phyloP scores from a whole-genome alignment of 352 stramenopile genomes.

The Achlya hypogyna region DNA sequence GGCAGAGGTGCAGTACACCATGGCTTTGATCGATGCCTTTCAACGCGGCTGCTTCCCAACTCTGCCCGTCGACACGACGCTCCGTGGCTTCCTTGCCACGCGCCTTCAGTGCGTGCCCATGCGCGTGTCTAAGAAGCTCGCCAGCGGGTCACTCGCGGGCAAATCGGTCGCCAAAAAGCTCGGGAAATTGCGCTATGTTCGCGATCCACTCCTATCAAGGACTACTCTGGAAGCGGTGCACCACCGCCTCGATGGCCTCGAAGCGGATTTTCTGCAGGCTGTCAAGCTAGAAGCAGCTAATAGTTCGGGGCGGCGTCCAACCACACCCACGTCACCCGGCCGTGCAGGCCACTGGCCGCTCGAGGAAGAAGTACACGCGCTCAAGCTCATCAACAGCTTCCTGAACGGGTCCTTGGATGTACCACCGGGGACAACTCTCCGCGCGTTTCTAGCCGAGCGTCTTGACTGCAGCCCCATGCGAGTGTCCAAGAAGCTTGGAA shows the following conservation, averaged over 20 bases:
- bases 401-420: slow-evolving; percentile 56
- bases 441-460: slow-evolving; percentile 45
- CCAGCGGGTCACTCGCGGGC: neutral
- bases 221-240: neutral
- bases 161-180: neutral
- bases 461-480: slow-evolving; percentile 69
- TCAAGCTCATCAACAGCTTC: slow-evolving; percentile 51
- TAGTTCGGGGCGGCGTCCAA: neutral
- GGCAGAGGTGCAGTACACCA: neutral
- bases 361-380: slow-evolving; percentile 56
- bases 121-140: slow-evolving; percentile 71
- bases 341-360: slow-evolving; percentile 55
- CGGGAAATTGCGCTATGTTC: neutral
- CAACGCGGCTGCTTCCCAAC: neutral
- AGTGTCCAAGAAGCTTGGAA: slow-evolving; percentile 70
- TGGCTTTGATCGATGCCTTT: neutral
- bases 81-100: slow-evolving; percentile 65
- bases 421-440: slow-evolving; percentile 49
- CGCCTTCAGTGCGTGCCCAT: slow-evolving; percentile 75
- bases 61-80: neutral
- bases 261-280: neutral
- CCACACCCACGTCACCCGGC: neutral
- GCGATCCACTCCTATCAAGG: too few species aligned
- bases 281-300: neutral
- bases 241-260: neutral